Base-by-base conservation (phyloP, 257 asterid genomes). In the Salvia rosmarinus region DNA sequence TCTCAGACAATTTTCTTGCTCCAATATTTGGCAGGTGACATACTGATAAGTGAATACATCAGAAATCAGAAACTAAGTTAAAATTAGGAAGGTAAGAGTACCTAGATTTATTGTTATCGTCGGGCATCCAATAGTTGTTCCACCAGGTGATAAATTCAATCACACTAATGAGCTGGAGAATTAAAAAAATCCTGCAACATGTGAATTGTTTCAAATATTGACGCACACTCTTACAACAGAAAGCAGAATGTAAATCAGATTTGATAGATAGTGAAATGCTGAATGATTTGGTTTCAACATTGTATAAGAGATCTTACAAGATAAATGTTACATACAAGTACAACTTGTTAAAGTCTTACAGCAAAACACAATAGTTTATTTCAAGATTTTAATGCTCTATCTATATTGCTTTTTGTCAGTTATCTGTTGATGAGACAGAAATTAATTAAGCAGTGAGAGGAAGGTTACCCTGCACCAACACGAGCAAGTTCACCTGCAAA, bases 141-240 rank as follows among this genome's bases (percentile, higher is more conserved):
- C 96, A 90, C 98, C 98, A 90, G 1, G 96, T 89, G 60, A 93
- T 89, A 42, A 93, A 93, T 75, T 90, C 97, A 47, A 90, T 90
- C 44, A 90, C 95, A 52, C 98, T 93, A 61, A 90, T 77, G 25
- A 93, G 89, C 88, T 93, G 97, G 43, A 93, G 98, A 79, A 86
- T 76, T 64, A 90, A 82, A 75, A 90, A 93, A 14, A 89, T 73
- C 78, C 97, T 90, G 91, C 81, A 50, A 10, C 64, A 68, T 64
- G 39, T 34, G 55, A 70, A 63, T 17, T 56, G 11, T 4, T 64
- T 67, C 67, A 70, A 64, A 57, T 9, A 35, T 51, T 28, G 21
- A 44, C 51, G 39, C 4, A 21, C 11, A 39, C 7, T 37, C 6
- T 7, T 39, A 3, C 2, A 49, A 2, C 56, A 57, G 37, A 25